A percentile compares a stretch with the other conserved stretches of the same genome.
phyloP scores from a whole-genome alignment of 495 filamentous ascomycete genomes.

The Apiosordaria backusii region DNA sequence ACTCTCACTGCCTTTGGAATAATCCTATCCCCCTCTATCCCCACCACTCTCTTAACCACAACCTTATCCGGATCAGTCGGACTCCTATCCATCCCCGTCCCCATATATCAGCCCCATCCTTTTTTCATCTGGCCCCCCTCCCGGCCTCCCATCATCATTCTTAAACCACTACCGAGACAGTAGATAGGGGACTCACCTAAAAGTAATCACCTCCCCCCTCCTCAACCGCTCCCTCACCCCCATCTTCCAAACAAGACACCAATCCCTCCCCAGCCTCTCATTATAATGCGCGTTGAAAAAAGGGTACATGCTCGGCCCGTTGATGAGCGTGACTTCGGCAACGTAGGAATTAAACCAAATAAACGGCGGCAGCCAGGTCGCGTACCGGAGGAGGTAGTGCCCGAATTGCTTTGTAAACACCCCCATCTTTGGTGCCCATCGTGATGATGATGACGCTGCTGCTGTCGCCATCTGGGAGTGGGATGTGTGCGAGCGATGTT shows the following conservation, averaged over 20 bases:
- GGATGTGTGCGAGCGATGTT: neutral
- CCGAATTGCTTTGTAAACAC: conserved; percentile 37
- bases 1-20: conserved; percentile 62
- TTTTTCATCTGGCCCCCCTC: neutral
- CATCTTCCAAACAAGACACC: conserved; percentile 50
- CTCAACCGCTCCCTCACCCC: conserved; percentile 42
- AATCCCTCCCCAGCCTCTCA: conserved; percentile 50
- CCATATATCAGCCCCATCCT: neutral
- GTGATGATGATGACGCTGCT: conserved; percentile 12
- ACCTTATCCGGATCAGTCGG: conserved; percentile 58
- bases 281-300: conserved; percentile 65
- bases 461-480: conserved; percentile 32
- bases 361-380: conserved; percentile 59
- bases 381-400: conserved; percentile 49
- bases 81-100: conserved; percentile 45
- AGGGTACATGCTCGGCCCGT: conserved; percentile 73
- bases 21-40: conserved; percentile 65
- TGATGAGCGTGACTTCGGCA: conserved; percentile 58
- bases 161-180: neutral
- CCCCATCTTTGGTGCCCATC: conserved; percentile 16
- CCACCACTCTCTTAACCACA: conserved; percentile 67
- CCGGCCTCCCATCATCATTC: no score
- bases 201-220: conserved; percentile 54
- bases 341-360: conserved; percentile 64
- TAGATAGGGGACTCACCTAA: conserved; percentile 37